Percentiles rank a stretch among this genome's conserved stretches.
phyloP scores from a whole-genome alignment of 1,284 basidiomycete species.

The Anthracocystis walkeri region DNA sequence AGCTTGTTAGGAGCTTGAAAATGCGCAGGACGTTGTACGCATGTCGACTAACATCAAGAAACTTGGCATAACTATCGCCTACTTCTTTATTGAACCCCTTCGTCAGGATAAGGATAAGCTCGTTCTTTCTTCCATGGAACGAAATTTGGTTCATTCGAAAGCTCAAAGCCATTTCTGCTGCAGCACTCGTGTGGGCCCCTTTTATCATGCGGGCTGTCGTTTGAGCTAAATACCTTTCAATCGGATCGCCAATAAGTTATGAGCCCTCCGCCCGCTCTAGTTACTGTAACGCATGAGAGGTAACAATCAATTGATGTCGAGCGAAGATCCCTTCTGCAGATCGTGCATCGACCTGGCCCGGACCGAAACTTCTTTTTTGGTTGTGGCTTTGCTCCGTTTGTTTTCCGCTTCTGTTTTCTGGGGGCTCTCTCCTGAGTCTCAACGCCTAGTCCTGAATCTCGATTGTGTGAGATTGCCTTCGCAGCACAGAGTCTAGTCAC shows the following conservation, averaged over 20 bases:
- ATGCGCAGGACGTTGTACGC: no score
- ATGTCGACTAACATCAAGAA: neutral
- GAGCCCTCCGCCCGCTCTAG: no score
- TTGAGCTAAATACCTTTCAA: no score
- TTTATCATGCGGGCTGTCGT: slow-evolving; percentile 2
- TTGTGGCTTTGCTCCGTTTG: slow-evolving; percentile 2
- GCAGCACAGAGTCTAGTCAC: neutral
- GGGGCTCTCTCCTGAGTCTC: no score
- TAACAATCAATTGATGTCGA: neutral
- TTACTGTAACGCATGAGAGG: no score
- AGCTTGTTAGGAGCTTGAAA: no score
- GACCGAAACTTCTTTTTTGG: slow-evolving; percentile 1
- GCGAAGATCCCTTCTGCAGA: slow-evolving; percentile 7
- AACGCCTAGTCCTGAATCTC: no score
- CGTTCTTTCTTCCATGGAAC: neutral
- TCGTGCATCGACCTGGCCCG: neutral
- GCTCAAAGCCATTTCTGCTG: neutral
- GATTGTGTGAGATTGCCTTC: neutral
- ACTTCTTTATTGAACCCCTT: no score
- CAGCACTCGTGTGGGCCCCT: neutral
- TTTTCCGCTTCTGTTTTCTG: neutral
- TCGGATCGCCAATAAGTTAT: no score
- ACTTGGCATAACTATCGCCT: neutral
- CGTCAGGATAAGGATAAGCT: neutral
- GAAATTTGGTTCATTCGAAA: neutral